Percentiles rank a stretch among this genome's conserved stretches.
phyloP scores from a whole-genome alignment of 805 yeast genomes.

The Metschnikowia koreensis region DNA sequence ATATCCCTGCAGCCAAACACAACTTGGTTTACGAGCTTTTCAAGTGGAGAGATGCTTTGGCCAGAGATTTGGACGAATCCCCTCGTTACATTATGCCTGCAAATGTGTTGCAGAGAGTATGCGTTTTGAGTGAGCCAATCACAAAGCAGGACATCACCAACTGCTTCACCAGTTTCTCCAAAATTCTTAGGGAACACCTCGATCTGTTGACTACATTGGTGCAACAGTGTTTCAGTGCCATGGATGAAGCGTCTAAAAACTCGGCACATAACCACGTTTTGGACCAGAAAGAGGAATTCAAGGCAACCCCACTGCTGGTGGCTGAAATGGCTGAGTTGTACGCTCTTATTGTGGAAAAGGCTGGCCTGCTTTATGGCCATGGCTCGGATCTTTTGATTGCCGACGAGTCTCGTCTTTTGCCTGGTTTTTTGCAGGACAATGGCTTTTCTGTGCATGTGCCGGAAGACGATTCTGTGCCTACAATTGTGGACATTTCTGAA shows the following conservation, averaged over 20 bases:
- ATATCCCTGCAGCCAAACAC: conserved; percentile 53
- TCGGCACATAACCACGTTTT: too few relatives aligned
- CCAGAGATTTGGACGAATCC: conserved; percentile 80
- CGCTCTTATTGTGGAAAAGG: neutral
- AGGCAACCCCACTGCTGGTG: neutral
- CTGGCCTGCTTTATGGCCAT: neutral
- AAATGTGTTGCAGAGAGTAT: conserved; percentile 64
- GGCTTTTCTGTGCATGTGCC: conserved; percentile 10
- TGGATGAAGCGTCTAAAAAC: neutral
- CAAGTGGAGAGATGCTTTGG: conserved; percentile 80
- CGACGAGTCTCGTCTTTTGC: conserved; percentile 1
- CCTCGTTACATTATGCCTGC: conserved; percentile 81
- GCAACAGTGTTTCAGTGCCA: conserved; percentile 30
- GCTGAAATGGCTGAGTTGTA: neutral
- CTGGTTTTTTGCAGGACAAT: neutral
- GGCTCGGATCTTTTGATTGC: neutral
- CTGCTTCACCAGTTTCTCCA: conserved; percentile 6
- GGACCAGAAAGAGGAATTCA: neutral
- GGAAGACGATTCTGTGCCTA: conserved; percentile 13
- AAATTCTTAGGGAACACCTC: conserved; percentile 49
- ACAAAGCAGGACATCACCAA: conserved; percentile 32
- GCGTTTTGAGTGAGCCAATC: conserved; percentile 51
- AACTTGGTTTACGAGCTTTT: conserved; percentile 60
- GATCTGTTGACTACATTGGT: conserved; percentile 60
- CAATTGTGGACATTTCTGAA: conserved; percentile 17